Conservation (phyloP, 2,329 filamentous ascomycete genomes). For the Passalora sequoiae region DNA sequence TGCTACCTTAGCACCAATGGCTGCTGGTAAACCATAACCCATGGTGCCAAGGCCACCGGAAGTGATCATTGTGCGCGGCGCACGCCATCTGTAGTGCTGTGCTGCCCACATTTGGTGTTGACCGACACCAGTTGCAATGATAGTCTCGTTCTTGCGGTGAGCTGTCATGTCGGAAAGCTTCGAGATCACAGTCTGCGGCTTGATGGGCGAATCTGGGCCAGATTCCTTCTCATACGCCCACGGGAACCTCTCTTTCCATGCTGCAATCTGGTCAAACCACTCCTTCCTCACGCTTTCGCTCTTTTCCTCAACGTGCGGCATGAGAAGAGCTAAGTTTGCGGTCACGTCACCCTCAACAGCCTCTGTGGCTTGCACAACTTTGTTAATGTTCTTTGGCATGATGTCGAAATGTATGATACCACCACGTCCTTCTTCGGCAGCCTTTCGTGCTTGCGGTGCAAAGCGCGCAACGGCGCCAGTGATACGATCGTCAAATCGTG, state of each 20-base stretch:
- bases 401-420: conserved; percentile 98
- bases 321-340: conserved; percentile 66
- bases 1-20: conserved; percentile 91
- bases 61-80: conserved; percentile 90
- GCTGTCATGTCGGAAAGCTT: conserved; percentile 81
- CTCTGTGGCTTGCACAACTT: conserved; percentile 93
- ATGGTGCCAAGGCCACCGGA: conserved; percentile 94
- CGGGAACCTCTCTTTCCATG: conserved; percentile 90
- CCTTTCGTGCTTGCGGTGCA: conserved; percentile 78
- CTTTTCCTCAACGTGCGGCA: conserved; percentile 64
- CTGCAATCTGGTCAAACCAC: conserved; percentile 85
- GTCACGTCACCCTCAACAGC: conserved; percentile 90
- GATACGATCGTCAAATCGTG: conserved; percentile 93
- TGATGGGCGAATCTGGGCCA: conserved; percentile 72
- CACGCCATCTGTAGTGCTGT: conserved; percentile 91
- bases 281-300: conserved; percentile 63
- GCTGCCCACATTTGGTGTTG: conserved; percentile 99
- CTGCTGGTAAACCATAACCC: conserved; percentile 90
- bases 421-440: conserved; percentile 76
- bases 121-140: conserved; percentile 90
- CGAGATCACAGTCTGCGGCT: conserved; percentile 89
- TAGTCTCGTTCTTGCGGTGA: conserved; percentile 72
- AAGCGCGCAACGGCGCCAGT: conserved; percentile 78
- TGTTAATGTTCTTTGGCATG: conserved; percentile 99
- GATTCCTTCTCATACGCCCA: conserved; percentile 72